Base-by-base conservation (phyloP, 768 basidiomycete species). In the Polyporus arcularius region DNA sequence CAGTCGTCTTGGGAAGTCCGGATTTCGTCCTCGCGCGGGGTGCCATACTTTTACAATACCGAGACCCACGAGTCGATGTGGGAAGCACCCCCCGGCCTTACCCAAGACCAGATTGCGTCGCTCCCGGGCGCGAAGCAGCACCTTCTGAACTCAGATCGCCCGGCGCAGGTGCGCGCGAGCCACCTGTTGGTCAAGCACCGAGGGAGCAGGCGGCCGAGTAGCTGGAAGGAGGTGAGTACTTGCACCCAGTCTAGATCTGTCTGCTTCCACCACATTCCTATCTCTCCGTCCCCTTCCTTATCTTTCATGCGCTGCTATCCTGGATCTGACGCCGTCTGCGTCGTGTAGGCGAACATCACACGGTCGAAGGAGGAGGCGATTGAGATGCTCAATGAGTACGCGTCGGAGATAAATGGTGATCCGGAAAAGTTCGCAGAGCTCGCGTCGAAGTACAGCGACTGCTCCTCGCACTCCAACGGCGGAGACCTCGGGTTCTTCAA, bases 141-240 rank as follows among this genome's bases (percentile, higher is more conserved):
- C 69, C 81, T 82, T 58, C 73, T 55, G 30, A 43, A 58, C 52
- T 61, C 68, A 67, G 48, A 54, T 62, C 35, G 72, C 70, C 68
- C 78, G 16, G 80, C 76, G 18, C 81, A 90, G 74, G 92, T 97
- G 41, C 85, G 94, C 52, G 96, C 95, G n/a, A 94, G 93, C 70
- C 97, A 99, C 78, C 79, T 99, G 62, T 76, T 99, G 58, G 88
- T 98, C 63, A 99, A 99, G 77, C 96, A 98, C 75, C 80, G 78
- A 52, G 89, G 81, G 4, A 92, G 91, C 71, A 77, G 91, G 61
- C 80, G 90, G 30, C 87, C 91, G 38, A 84, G 89, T 43, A 92
- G 90, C 72, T 92, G 91, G 90, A 90, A 90, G 73, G 89, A 91
- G 79, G 91, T 88, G 67, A 57, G 85, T 73, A 26, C 21, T 26